A percentile compares a stretch with the other conserved stretches of the same genome.
These are phyloP conservation scores for Amanita jacksonii DNA, from an alignment of 768 basidiomycete genomes.

Conservation along the genomic window DNA sequence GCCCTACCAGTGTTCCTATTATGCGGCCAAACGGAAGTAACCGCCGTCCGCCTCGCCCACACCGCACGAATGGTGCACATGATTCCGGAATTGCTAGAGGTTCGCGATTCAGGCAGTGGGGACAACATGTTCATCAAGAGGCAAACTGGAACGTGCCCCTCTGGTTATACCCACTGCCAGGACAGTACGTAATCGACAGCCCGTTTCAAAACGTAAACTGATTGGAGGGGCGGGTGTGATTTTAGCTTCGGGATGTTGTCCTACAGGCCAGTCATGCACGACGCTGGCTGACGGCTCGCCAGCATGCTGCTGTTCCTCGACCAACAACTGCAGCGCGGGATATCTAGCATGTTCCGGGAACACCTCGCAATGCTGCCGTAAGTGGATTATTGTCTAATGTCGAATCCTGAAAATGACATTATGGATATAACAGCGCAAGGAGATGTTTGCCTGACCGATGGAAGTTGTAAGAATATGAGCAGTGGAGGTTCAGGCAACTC, in stretches of 20 bases:
- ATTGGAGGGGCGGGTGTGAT: too few relatives aligned
- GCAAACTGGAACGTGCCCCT: not conserved
- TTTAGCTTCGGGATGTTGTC: constrained; percentile 7
- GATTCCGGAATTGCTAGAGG: not conserved
- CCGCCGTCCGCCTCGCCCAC: too few relatives aligned
- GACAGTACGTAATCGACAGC: not conserved
- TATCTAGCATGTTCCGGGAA: not conserved
- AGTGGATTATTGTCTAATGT: not conserved
- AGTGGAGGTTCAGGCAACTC: not conserved
- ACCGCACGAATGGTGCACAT: too few relatives aligned
- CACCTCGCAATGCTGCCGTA: too few relatives aligned
- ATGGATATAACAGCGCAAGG: not conserved
- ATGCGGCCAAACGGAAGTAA: too few relatives aligned
- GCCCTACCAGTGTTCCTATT: too few relatives aligned
- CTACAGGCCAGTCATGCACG: constrained; percentile 3
- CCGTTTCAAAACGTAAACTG: not conserved
- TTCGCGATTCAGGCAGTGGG: not conserved
- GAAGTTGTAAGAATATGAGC: not conserved
- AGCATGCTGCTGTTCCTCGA: not conserved
- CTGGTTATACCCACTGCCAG: not conserved
- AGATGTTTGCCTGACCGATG: not conserved
- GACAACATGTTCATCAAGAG: not conserved
- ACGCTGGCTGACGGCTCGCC: not conserved
- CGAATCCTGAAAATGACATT: not conserved
- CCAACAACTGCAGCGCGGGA: too few relatives aligned